Base-by-base conservation (phyloP, 495 filamentous ascomycete genomes). In the Aspergillus avenaceus region DNA sequence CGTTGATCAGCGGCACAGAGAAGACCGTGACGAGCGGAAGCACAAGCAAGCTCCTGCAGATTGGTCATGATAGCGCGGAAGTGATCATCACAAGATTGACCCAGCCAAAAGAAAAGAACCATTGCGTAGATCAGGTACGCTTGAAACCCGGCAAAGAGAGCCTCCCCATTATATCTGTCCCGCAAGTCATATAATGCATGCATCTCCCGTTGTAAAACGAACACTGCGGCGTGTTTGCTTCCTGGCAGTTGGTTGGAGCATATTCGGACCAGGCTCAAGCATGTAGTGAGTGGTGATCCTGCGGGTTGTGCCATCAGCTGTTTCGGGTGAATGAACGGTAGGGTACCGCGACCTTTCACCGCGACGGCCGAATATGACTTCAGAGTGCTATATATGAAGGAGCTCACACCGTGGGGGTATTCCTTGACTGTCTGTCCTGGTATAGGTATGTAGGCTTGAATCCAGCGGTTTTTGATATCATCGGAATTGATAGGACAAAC, bases 101-200 rank as follows among this genome's bases (percentile, higher is more conserved):
- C 45, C 5, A 70, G 55, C 2, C 45, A 52, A 42, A 76, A 77
- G 41, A 76, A 76, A 6, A 72, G 36, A 4, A 69, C 62, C 58
- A 77, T 66, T 0, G 62, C 53, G 46, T 76, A 78, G 11, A 77
- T 63, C 0, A 78, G 60, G 50, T 75, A 78, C 1, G 74, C 72
- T 52, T 77, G 75, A 46, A 76, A 76, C 3, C 73, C 72, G 6
- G 64, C 65, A 0, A 78, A 56, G 6, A 71, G 56, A 4, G 55
- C 55, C 31, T 71, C 52, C n/a, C 67, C 54, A 45, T 71, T 64
- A 29, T 67, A 75, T 2, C 24, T 58, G 13, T 54, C 47, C 34
- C 61, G 59, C 14, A 55, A 40, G n/a, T 65, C 61, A 13, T 61
- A 63, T 2, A 76, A 50, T 3, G 45, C 59, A 22, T 50, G 46